Conservation (phyloP, 768 basidiomycete species). For the Russula brevipes region DNA sequence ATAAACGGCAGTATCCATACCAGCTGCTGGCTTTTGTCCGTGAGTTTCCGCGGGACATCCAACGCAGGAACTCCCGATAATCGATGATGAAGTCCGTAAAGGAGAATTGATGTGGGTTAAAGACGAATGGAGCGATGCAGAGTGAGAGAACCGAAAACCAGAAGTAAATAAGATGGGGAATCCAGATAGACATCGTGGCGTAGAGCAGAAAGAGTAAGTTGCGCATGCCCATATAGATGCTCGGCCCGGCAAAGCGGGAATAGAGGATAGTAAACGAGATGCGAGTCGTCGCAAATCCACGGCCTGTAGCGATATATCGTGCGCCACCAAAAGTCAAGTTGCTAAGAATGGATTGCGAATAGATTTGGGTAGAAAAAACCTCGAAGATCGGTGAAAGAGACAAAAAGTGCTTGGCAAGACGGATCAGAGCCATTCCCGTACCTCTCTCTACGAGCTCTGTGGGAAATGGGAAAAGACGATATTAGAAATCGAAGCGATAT, state of each 20-base stretch:
- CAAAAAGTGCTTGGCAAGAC: constrained; percentile 93
- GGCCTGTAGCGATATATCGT: constrained; percentile 97
- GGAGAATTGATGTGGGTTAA: constrained; percentile 99
- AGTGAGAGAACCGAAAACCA: constrained; percentile 95
- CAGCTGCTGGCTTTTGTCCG: constrained; percentile 95
- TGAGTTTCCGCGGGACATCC: constrained; percentile 99
- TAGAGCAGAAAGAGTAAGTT: constrained; percentile 88
- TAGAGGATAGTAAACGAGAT: constrained; percentile 96
- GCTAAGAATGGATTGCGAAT: constrained; percentile 93
- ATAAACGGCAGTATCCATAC: constrained; percentile 98
- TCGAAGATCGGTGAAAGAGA: constrained; percentile 97
- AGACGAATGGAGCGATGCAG: constrained; percentile 94
- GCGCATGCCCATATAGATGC: constrained; percentile 97
- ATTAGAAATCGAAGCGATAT: constrained; percentile 11
- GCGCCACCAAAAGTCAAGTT: constrained; percentile 98
- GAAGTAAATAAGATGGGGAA: constrained; percentile 95
- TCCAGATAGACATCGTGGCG: constrained; percentile 87
- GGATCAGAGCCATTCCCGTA: constrained; percentile 89
- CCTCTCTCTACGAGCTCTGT: constrained; percentile 93
- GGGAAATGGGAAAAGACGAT: neutral
- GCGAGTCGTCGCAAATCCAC: constrained; percentile 96
- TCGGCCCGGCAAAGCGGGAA: constrained; percentile 98
- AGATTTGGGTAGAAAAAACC: constrained; percentile 98
- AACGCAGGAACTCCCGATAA: constrained; percentile 95
- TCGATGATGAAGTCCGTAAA: constrained; percentile 97